Evolutionary conservation across 306 rosid species (phyloP), one percentile per base, ranked within the genome.

Genomic region (Pyrus communis): DNA sequence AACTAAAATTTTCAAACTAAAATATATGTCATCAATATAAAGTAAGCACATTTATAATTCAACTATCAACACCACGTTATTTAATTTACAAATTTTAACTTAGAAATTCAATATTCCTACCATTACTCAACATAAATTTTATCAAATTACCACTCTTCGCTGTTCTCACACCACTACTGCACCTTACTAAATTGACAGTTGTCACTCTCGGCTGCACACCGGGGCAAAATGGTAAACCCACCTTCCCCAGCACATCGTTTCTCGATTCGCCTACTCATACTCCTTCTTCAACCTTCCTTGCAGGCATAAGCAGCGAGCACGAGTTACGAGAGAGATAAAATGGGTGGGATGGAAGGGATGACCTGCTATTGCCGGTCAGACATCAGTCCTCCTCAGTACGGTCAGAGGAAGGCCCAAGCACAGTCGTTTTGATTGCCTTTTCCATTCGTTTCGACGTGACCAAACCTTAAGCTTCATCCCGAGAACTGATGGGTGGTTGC

Each of bases 381-480:
- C 25, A 1, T 8, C 14, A 22, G 35, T 27, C 67, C 19, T 28
- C 23, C 43, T 30, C 22, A 13, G 68, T 63, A 30, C 14, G 68
- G 23, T 17, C 23, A 15, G 22, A 15, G 22, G 0, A 13, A 18
- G 7, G 21, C 18, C 43, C 14, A 19, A 7, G 66, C 35, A 81
- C 83, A 80, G 83, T 86, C 73, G 81, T 82, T 83, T 84, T 72
- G 89, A 89, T 89, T 79, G 45, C 49, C 30, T 68, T 73, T 58
- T 18, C 33, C 60, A 27, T 63, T 64, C 67, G 27, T 73, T 45
- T 82, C 66, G 96, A 90, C 84, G 93, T 90, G 98, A 93, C 94
- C 28, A 66, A 90, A 77, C 96, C 98, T 93, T 90, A 90, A 87
- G 88, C 82, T 42, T 58, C 75, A 82, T 81, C 78, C 76, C 72